Evolutionary conservation across 1,139 yeast species (phyloP).

Genomic region (Kurtzmaniella quercitrusa): DNA sequence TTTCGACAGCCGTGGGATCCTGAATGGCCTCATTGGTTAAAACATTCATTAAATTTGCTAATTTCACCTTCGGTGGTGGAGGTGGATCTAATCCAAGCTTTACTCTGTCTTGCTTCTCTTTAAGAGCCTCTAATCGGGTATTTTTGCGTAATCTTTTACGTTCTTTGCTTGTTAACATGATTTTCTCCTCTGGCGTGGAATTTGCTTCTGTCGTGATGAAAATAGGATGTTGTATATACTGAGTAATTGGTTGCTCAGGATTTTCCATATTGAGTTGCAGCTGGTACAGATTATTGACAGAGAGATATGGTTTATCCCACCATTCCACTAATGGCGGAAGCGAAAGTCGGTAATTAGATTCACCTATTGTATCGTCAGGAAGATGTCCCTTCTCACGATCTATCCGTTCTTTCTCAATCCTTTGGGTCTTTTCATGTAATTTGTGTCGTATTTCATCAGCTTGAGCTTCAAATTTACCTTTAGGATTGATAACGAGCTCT

Average conservation of each 20-base stretch:
- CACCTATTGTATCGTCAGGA: conserved; percentile 49
- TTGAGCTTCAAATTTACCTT: conserved; percentile 58
- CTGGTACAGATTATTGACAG: conserved; percentile 21
- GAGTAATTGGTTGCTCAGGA: conserved; percentile 50
- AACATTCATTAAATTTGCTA: conserved; percentile 80
- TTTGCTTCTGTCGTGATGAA: conserved; percentile 47
- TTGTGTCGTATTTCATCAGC: conserved; percentile 51
- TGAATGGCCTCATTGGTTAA: conserved; percentile 81
- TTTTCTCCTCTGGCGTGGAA: conserved; percentile 28
- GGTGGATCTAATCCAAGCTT: conserved; percentile 81
- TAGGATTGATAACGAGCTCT: conserved; percentile 49
- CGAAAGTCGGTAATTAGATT: conserved; percentile 41
- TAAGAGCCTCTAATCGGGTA: conserved; percentile 58
- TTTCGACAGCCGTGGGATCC: conserved; percentile 88
- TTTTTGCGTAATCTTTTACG: conserved; percentile 69
- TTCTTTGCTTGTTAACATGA: conserved; percentile 75
- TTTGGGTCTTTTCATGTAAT: conserved; percentile 27
- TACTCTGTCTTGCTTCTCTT: conserved; percentile 74
- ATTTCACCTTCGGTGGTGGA: conserved; percentile 84
- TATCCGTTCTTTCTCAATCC: conserved; percentile 18
- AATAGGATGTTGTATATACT: conserved; percentile 78
- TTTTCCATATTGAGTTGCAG: conserved; percentile 23
- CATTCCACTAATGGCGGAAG: conserved; percentile 67
- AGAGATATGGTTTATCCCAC: conserved; percentile 68
- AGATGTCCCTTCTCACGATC: conserved; percentile 40